These are phyloP conservation scores for Lophiotrema nucula DNA, from an alignment of 495 filamentous ascomycete genomes.

Conservation along the genomic window DNA sequence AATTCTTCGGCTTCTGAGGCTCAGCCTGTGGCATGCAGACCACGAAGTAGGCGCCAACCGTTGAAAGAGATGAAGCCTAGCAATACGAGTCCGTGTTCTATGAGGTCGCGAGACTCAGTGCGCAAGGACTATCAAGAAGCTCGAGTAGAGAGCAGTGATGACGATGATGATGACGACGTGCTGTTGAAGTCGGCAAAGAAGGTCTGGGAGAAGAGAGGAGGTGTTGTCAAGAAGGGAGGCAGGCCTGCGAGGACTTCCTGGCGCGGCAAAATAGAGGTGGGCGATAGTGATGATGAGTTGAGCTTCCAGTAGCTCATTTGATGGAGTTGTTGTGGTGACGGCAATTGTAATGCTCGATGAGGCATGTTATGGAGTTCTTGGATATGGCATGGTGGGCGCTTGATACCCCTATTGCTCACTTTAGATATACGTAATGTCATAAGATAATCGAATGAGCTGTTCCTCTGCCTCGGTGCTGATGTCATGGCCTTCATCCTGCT, in stretches of 20 bases:
- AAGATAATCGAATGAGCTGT: no score
- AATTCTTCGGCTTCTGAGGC: no score
- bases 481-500: no score
- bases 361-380: no score
- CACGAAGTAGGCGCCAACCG: neutral
- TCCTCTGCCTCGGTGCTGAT: no score
- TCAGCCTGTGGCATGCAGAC: no score
- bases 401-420: no score
- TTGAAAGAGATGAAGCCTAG: neutral
- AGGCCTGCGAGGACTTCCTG: neutral
- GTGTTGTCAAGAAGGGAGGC: neutral
- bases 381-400: no score
- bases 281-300: slow-evolving; percentile 23
- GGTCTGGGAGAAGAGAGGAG: neutral
- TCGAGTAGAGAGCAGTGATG: neutral
- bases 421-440: no score
- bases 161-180: neutral
- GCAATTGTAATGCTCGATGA: no score
- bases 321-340: neutral
- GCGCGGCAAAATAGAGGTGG: neutral
- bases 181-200: neutral
- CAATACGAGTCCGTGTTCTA: neutral
- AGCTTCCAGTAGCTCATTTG: slow-evolving; percentile 10
- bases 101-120: neutral
- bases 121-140: neutral